phyloP scores from a whole-genome alignment of 192 early-diverging fungal genomes.

The Oehlia diaphana region DNA sequence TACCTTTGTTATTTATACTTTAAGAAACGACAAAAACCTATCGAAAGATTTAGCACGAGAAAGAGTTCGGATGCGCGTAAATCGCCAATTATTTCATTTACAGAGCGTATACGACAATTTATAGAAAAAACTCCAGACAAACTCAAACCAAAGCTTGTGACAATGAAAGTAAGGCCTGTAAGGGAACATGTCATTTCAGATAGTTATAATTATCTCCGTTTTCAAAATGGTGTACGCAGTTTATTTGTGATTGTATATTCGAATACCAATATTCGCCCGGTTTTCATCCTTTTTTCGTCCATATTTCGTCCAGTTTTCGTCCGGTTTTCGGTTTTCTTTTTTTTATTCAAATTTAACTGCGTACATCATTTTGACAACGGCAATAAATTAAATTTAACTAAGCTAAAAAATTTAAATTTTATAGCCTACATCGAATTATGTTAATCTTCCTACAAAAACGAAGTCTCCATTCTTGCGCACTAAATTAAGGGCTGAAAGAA shows the following conservation, averaged over 20 bases:
- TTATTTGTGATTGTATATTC: too few species aligned
- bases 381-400: too few species aligned
- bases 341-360: too few species aligned
- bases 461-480: conserved; percentile 2
- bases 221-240: too few species aligned
- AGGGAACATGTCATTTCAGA: too few species aligned
- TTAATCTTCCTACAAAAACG: neutral
- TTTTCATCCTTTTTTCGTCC: too few species aligned
- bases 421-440: neutral
- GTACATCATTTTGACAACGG: too few species aligned
- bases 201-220: too few species aligned
- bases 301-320: too few species aligned
- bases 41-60: neutral
- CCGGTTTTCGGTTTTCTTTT: too few species aligned
- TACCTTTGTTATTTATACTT: neutral
- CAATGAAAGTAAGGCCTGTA: conserved; percentile 10
- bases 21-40: neutral
- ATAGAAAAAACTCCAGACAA: conserved; percentile 17
- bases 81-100: neutral
- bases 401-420: neutral
- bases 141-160: conserved; percentile 15
- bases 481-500: neutral
- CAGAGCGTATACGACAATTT: neutral
- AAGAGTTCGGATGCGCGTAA: neutral
- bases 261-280: too few species aligned